Conservation (phyloP, 371 early-diverging fungal species). For the Apophysomyces sp. region DNA sequence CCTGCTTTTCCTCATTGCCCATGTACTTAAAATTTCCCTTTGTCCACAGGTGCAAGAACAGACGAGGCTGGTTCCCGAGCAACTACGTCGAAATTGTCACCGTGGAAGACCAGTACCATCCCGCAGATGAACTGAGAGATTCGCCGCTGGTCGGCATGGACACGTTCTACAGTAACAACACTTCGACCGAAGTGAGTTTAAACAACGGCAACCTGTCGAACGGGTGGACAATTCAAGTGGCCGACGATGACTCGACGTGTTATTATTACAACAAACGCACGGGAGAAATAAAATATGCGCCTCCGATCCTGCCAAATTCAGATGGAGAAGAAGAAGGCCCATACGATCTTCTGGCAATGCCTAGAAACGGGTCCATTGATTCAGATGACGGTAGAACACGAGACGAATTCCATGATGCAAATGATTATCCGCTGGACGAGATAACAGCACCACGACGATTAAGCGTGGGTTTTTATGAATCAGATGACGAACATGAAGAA, state of each 20-base stretch:
- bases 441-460: not conserved
- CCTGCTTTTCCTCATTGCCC: not conserved
- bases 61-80: constrained; percentile 87
- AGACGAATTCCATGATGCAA: not conserved
- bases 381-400: too few species aligned
- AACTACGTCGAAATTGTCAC: constrained; percentile 68
- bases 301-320: not conserved
- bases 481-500: not conserved
- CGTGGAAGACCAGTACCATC: not conserved
- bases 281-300: not conserved
- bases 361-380: not conserved
- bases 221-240: constrained; percentile 40
- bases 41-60: constrained; percentile 45
- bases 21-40: too few species aligned
- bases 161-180: not conserved
- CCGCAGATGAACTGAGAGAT: constrained; percentile 5
- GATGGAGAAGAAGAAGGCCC: not conserved
- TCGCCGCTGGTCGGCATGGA: not conserved
- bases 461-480: not conserved
- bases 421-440: not conserved
- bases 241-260: constrained; percentile 36
- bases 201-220: not conserved
- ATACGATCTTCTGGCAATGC: not conserved
- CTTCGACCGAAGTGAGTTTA: not conserved
- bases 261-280: constrained; percentile 41